Base-by-base conservation (phyloP, 306 rosid genomes). In the Astragalus glycyphyllos region DNA sequence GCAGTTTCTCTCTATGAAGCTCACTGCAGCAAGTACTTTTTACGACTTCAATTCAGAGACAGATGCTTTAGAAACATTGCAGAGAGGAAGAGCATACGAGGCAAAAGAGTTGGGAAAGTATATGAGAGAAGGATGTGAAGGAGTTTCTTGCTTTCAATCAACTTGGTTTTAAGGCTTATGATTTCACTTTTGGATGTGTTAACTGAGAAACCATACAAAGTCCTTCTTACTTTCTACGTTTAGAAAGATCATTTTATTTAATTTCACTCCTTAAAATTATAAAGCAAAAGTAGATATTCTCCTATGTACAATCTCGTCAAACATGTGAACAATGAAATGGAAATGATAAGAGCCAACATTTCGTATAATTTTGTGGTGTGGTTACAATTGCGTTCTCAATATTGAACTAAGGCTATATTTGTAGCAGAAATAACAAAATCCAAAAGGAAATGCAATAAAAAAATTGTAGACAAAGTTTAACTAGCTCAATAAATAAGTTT, bases 1-100 rank as follows among this genome's bases (percentile, higher is more conserved):
- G 81, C 89, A 92, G 98, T 92, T 92, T 74, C 92, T 92, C 7
- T 92, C 96, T 3, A 87, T 89, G 98, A 92, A 83, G 82, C 85
- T 92, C 41, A 83, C 88, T 14, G 92, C 88, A 65, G 96, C 96
- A 14, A 92, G 90, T 72, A 57, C 73, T 42, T 89, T 73, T 53
- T 81, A 87, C 53, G 94, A 92, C 82, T 89, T 87, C 83, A 89
- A 89, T 70, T 83, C 88, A 35, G 90, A 89, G 75, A 65, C 82
- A 68, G 87, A 83, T 65, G 80, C 57, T 14, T 61, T 83, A 62
- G 91, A 83, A 65, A 87, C 79, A 79, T 50, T 41, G 81, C 82
- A 87, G 93, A 89, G 84, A 67, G 85, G 86, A 77, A 85, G 75
- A 76, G 93, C 81, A 68, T 41, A 78, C 51, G 91, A 90, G 82